These are phyloP conservation scores for Coemansia erecta DNA, from an alignment of 192 early-diverging fungal genomes.

Conservation along the genomic window DNA sequence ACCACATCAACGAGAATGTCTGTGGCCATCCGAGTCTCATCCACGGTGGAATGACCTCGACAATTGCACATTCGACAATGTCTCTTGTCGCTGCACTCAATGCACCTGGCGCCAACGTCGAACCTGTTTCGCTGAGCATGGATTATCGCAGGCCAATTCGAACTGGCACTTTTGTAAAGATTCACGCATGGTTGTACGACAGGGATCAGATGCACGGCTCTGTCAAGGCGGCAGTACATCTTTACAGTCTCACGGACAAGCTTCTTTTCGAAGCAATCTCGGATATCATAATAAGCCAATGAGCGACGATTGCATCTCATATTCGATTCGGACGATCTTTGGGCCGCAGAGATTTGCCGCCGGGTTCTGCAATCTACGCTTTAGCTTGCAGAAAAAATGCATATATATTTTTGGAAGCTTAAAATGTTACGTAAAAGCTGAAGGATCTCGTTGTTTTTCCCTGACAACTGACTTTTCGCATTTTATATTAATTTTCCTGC, in stretches of 20 bases:
- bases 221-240: slow-evolving; percentile 25
- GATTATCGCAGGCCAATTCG: slow-evolving; percentile 43
- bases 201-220: not conserved
- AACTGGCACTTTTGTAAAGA: slow-evolving; percentile 39
- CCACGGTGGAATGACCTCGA: slow-evolving; percentile 47
- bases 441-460: too few species aligned
- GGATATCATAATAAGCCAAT: slow-evolving; percentile 10
- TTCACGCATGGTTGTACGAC: slow-evolving; percentile 43
- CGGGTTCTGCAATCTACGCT: too few species aligned
- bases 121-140: slow-evolving; percentile 38
- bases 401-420: too few species aligned
- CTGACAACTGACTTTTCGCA: too few species aligned
- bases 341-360: too few species aligned
- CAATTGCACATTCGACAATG: slow-evolving; percentile 36
- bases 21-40: slow-evolving; percentile 41
- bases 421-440: too few species aligned
- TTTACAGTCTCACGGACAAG: slow-evolving; percentile 24
- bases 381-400: too few species aligned
- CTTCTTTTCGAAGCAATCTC: slow-evolving; percentile 40
- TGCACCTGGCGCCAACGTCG: slow-evolving; percentile 13
- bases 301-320: too few species aligned
- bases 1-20: slow-evolving; percentile 36
- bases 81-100: slow-evolving; percentile 37
- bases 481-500: too few species aligned
- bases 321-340: too few species aligned